These are phyloP conservation scores for Pseudozyma thailandica DNA, from an alignment of 1,284 basidiomycete species.

Conservation along the genomic window DNA sequence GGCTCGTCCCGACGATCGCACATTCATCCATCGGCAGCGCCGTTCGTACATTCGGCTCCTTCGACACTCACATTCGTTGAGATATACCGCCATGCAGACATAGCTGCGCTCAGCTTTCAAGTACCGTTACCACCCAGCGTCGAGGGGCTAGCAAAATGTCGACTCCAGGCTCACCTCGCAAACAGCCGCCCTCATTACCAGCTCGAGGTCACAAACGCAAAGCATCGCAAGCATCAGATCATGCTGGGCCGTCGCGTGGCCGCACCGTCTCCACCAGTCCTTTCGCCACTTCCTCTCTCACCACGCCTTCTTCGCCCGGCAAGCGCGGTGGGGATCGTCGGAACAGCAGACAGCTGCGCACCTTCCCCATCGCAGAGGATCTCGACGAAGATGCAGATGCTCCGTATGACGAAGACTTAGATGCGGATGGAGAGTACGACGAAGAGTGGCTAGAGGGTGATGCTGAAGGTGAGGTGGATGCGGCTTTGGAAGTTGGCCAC, in stretches of 20 bases:
- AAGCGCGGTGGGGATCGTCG: conserved; percentile 11
- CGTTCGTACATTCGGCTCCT: neutral
- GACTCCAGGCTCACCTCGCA: conserved; percentile 12
- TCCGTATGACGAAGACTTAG: conserved; percentile 29
- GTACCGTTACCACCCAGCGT: neutral
- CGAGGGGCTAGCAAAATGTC: conserved; percentile 8
- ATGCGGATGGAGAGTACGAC: conserved; percentile 33
- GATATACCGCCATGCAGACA: conserved; percentile 5
- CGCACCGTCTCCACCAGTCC: conserved; percentile 7
- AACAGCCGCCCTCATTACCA: conserved; percentile 6
- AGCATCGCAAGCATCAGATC: neutral
- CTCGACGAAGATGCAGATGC: conserved; percentile 19
- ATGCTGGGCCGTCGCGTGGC: conserved; percentile 1
- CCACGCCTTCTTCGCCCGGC: conserved; percentile 14
- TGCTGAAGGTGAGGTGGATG: conserved; percentile 9
- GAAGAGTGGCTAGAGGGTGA: conserved; percentile 21
- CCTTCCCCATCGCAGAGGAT: conserved; percentile 25
- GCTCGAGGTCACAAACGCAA: conserved; percentile 24
- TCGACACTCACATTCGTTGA: neutral
- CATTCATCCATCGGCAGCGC: neutral
- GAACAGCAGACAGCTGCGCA: conserved; percentile 17
- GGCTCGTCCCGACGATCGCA: neutral
- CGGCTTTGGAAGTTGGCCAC: neutral
- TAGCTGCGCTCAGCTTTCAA: neutral
- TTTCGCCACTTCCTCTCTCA: conserved; percentile 6